These are phyloP conservation scores for Nyssa sinensis DNA, from an alignment of 148 eudicot genomes.

Conservation along the genomic window DNA sequence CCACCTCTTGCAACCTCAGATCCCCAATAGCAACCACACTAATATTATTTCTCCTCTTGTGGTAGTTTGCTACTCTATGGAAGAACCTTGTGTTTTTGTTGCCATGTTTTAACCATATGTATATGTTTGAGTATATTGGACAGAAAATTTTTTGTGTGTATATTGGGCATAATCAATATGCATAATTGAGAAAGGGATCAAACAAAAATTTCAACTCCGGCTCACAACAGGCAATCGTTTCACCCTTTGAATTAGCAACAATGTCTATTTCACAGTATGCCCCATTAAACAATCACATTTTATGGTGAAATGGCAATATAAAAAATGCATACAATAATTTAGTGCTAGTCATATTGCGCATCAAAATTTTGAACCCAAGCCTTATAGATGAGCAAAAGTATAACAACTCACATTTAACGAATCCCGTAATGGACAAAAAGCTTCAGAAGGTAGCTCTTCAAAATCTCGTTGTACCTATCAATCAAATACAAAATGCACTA, in stretches of 20 bases:
- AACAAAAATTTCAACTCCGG: neutral
- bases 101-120: no score
- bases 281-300: neutral
- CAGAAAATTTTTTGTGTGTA: no score
- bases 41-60: no score
- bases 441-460: constrained; percentile 95
- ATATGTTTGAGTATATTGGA: no score
- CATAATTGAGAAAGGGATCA: neutral
- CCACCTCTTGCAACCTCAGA: no score
- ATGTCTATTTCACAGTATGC: neutral
- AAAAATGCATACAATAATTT: neutral
- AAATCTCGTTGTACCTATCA: constrained; percentile 87
- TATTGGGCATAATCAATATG: no score
- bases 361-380: neutral
- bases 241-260: neutral
- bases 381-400: neutral
- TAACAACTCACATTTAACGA: constrained; percentile 68
- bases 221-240: neutral
- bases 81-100: no score
- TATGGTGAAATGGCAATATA: neutral
- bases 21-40: no score
- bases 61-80: no score
- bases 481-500: constrained; percentile 9
- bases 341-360: neutral
- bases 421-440: constrained; percentile 77